Evolutionary conservation across 768 basidiomycete genomes (phyloP).

Genomic region (Fistulinella prunicolor): DNA sequence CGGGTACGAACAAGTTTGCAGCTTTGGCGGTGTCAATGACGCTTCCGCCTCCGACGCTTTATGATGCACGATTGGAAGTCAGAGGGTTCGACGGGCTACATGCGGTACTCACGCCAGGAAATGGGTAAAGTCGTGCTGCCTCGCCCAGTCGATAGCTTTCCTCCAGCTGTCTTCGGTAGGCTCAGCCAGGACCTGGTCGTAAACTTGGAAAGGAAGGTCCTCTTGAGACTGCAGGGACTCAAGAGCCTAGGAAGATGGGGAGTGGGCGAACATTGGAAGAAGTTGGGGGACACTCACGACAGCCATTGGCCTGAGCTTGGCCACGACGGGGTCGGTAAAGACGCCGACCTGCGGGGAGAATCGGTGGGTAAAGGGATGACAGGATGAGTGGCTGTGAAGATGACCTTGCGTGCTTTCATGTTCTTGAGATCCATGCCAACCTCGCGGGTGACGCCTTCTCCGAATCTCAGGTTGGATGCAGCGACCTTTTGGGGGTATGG

Average conservation of each 20-base stretch:
- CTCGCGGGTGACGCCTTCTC: slow-evolving; percentile 85
- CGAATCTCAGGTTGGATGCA: slow-evolving; percentile 85
- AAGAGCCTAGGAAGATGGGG: slow-evolving; percentile 50
- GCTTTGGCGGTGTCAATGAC: slow-evolving; percentile 96
- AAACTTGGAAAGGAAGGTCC: slow-evolving; percentile 77
- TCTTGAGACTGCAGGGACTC: slow-evolving; percentile 75
- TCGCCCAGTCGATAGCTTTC: slow-evolving; percentile 84
- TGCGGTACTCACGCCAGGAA: slow-evolving; percentile 70
- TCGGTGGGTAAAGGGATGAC: slow-evolving; percentile 4
- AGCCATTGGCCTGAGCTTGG: slow-evolving; percentile 78
- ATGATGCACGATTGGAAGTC: slow-evolving; percentile 2
- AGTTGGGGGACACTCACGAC: slow-evolving; percentile 46
- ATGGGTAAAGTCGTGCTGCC: slow-evolving; percentile 86
- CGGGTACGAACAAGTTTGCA: slow-evolving; percentile 71
- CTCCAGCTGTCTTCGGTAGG: slow-evolving; percentile 91
- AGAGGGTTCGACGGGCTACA: slow-evolving; percentile 1
- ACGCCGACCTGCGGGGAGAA: slow-evolving; percentile 72
- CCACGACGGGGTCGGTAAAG: slow-evolving; percentile 87
- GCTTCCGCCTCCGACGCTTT: slow-evolving; percentile 86
- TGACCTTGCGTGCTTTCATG: slow-evolving; percentile 83
- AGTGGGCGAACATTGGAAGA: too few relatives aligned
- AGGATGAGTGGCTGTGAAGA: not conserved
- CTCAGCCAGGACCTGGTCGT: slow-evolving; percentile 79
- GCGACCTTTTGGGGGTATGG: slow-evolving; percentile 52
- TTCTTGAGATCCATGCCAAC: slow-evolving; percentile 95